Evolutionary conservation across 2,329 filamentous ascomycete genomes (phyloP), one percentile per base, ranked within the genome.

Genomic region (Penicillium sclerotiorum): DNA sequence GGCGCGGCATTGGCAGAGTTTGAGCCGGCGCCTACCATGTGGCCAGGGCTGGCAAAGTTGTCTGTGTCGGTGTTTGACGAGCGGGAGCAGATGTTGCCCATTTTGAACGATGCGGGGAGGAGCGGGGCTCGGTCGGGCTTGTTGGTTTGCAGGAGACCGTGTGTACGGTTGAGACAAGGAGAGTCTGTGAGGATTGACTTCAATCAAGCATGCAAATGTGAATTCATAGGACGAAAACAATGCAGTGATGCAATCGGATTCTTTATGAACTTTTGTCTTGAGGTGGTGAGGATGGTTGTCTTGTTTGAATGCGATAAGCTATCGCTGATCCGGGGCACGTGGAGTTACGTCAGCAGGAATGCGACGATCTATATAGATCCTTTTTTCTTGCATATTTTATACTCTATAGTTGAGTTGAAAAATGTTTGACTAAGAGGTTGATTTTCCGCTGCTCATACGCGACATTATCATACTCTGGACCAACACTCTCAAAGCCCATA

Each of bases 61-160:
- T 88, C 84, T 36, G 75, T 61, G 56, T 76, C 64, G 55, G 82
- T 74, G 25, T 46, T 39, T 13, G 83, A 75, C 50, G 78, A 80
- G 70, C 90, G 91, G 68, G 90, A 89, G 77, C 89, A 96, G 73
- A 90, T 80, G 70, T 90, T 93, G 52, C 92, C 92, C 92, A 96
- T 96, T 57, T 51, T 70, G 51, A 22, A n/a, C 48, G 15, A 21
- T 32, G 44, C 23, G 42, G 22, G 22, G 32, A 20, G 22, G 30
- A 20, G 43, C 21, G 33, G 44, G 25, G 28, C 12, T 30, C 8
- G 17, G 17, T 21, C 12, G 23, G 21, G n/a, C 8, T 8, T 5
- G 9, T 27, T 28, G 33, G 15, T 11, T 23, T 45, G 32, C 8
- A 20, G 30, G n/a, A 21, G 32, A 28, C 17, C 12, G 11, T 15